A percentile compares a stretch with the other conserved stretches of the same genome.
Evolutionary conservation across 176 grass and related monocot genomes (phyloP).

Genomic region (Cenchrus fungigraminus): DNA sequence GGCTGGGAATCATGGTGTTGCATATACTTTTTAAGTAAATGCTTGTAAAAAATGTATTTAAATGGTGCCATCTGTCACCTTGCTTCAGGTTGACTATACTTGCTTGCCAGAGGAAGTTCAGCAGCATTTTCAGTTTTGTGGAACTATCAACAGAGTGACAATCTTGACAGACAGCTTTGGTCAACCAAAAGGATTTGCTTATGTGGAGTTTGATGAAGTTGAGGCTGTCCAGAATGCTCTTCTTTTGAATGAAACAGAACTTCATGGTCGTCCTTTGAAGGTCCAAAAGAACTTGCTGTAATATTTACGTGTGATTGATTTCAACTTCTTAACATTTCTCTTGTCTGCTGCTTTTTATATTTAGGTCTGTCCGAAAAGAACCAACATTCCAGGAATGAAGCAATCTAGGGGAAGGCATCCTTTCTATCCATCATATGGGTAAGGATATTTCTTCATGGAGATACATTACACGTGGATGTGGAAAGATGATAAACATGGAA

Average conservation of each 20-base stretch:
- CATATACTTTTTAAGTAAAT: background rate
- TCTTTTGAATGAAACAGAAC: conserved; percentile 66
- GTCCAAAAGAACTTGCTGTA: conserved; percentile 33
- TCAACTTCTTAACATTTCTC: conserved; percentile 5
- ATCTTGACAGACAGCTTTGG: conserved; percentile 70
- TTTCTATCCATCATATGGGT: conserved; percentile 72
- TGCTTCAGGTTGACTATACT: conserved; percentile 76
- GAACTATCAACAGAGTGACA: conserved; percentile 75
- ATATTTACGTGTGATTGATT: background rate
- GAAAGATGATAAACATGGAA: conserved; percentile 25
- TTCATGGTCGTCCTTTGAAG: conserved; percentile 70
- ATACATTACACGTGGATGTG: conserved; percentile 14
- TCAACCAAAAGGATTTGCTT: conserved; percentile 78
- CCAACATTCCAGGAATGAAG: conserved; percentile 77
- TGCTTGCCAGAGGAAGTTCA: conserved; percentile 75
- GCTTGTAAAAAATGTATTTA: conserved; percentile 6
- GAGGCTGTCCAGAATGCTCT: conserved; percentile 76
- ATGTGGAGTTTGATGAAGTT: conserved; percentile 79
- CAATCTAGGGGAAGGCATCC: conserved; percentile 58
- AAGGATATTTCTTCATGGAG: conserved; percentile 40
- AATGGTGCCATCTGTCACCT: background rate
- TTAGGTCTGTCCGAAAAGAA: conserved; percentile 79
- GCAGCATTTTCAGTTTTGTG: conserved; percentile 80
- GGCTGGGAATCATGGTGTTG: conserved; percentile 1
- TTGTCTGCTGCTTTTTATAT: conserved; percentile 3